A percentile compares a stretch with the other conserved stretches of the same genome.
Evolutionary conservation across 345 rosid genomes (phyloP).

Genomic region (Brassica cretica): DNA sequence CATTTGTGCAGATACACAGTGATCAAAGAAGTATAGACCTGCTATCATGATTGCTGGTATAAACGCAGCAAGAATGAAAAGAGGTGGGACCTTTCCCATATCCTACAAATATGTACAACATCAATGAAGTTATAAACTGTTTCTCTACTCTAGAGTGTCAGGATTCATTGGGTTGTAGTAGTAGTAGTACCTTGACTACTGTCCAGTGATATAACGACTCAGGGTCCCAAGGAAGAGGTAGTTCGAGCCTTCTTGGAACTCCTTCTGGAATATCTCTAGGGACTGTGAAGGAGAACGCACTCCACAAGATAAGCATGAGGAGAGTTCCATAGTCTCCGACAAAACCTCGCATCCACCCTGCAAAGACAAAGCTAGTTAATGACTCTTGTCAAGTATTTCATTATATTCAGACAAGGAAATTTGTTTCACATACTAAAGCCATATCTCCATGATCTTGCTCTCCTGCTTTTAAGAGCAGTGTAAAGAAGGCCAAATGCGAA

Average conservation of each 20-base stretch:
- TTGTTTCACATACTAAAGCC: constrained; percentile 54
- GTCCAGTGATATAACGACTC: constrained; percentile 71
- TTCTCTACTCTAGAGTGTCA: background rate
- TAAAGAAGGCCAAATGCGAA: constrained; percentile 64
- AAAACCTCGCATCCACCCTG: constrained; percentile 68
- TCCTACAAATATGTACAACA: constrained; percentile 50
- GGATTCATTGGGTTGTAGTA: background rate
- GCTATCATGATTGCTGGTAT: constrained; percentile 83
- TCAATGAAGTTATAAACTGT: background rate
- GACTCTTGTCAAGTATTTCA: background rate
- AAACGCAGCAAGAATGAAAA: constrained; percentile 66
- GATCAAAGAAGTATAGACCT: constrained; percentile 81
- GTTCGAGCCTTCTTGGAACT: constrained; percentile 72
- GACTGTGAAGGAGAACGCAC: constrained; percentile 54
- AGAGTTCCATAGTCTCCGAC: constrained; percentile 86
- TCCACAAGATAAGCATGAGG: constrained; percentile 77
- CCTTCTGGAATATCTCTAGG: constrained; percentile 62
- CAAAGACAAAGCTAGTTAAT: constrained; percentile 24
- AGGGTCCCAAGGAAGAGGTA: constrained; percentile 66
- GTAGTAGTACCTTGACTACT: constrained; percentile 54
- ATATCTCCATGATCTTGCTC: constrained; percentile 75
- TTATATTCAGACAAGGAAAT: background rate
- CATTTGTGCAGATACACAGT: constrained; percentile 80
- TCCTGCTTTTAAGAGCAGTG: constrained; percentile 69
- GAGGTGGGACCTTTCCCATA: constrained; percentile 65